Evolutionary conservation across 2,329 filamentous ascomycete genomes (phyloP).

Genomic region (Fusarium sp.): DNA sequence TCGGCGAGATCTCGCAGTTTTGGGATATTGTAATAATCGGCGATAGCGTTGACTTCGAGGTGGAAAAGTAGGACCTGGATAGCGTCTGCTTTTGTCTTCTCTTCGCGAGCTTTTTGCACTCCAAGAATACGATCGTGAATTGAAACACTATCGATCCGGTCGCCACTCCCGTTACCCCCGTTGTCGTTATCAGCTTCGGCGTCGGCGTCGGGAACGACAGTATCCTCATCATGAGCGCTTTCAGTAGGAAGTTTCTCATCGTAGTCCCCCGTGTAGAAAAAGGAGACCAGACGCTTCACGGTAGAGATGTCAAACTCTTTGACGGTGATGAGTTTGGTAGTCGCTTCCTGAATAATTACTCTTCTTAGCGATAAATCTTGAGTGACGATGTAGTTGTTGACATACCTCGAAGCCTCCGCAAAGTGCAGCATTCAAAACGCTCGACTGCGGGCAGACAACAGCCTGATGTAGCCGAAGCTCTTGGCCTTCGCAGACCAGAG

Average conservation of each 20-base stretch:
- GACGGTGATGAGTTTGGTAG: not conserved
- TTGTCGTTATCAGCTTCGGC: not conserved
- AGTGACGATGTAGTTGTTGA: fast-evolving
- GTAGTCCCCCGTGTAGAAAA: not conserved
- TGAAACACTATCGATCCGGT: not conserved
- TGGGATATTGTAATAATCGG: not conserved
- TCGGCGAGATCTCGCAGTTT: not conserved
- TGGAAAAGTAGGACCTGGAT: not conserved
- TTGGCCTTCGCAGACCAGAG: not conserved
- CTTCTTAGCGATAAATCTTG: fast-evolving
- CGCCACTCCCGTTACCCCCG: not conserved
- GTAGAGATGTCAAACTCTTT: not conserved
- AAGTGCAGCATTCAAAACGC: not conserved
- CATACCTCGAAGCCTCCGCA: not conserved
- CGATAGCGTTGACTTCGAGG: not conserved
- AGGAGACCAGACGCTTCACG: not conserved
- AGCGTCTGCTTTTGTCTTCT: fast-evolving
- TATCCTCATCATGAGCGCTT: not conserved
- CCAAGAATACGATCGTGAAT: not conserved
- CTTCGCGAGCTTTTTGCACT: no score
- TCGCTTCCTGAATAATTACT: not conserved
- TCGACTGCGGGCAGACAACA: not conserved
- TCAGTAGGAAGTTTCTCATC: not conserved
- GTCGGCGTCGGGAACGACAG: not conserved
- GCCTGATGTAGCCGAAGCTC: not conserved